Evolutionary conservation across 805 yeast species (phyloP).

Genomic region (Nakazawaea ishiwadae): DNA sequence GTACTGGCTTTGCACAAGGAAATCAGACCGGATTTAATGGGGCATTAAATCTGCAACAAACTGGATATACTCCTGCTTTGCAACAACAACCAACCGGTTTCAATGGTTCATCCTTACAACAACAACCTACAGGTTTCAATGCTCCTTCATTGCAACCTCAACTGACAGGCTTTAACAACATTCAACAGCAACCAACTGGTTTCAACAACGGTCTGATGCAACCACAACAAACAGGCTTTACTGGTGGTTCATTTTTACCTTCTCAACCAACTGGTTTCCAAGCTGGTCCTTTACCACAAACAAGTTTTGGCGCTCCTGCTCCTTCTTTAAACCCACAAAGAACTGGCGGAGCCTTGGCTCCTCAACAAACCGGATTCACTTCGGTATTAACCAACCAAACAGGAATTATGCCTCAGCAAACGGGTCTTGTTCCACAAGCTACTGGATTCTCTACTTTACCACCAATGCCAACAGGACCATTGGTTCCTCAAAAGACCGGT

Average conservation of each 20-base stretch:
- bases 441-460: constrained; percentile 21
- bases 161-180: constrained; percentile 39
- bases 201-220: constrained; percentile 21
- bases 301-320: neutral
- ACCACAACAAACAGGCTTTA: constrained; percentile 20
- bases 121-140: constrained; percentile 32
- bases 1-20: too few species aligned
- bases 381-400: constrained; percentile 10
- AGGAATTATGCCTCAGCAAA: constrained; percentile 16
- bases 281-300: neutral
- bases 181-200: constrained; percentile 37
- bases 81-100: constrained; percentile 26
- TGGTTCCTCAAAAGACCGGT: constrained; percentile 66
- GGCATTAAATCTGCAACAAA: constrained; percentile 40
- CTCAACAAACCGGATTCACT: constrained; percentile 28
- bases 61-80: constrained; percentile 33
- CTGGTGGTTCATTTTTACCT: neutral
- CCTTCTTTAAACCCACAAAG: constrained; percentile 1
- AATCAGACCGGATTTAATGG: constrained; percentile 30
- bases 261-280: neutral
- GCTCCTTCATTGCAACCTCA: constrained; percentile 36
- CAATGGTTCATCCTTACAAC: constrained; percentile 15
- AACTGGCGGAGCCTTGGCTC: constrained; percentile 25
- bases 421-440: constrained; percentile 22
- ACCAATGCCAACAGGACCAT: constrained; percentile 34